These are phyloP conservation scores for Magnusiomyces sp. DNA, from an alignment of 1,139 yeast species.

Conservation along the genomic window DNA sequence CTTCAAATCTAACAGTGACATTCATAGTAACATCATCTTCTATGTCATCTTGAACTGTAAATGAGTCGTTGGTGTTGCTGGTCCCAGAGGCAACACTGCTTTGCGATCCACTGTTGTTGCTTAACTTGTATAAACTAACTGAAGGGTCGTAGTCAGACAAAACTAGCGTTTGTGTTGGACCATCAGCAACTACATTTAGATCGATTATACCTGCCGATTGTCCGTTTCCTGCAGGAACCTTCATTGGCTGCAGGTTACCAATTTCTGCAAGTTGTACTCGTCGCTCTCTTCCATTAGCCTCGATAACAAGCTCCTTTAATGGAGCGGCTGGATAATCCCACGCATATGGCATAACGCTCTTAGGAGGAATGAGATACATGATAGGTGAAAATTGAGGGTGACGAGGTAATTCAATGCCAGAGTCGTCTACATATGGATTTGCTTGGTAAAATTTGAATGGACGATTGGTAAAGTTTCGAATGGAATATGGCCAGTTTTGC, in stretches of 20 bases:
- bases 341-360: constrained; percentile 95
- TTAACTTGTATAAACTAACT: constrained; percentile 57
- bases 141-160: constrained; percentile 77
- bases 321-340: constrained; percentile 95
- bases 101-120: constrained; percentile 8
- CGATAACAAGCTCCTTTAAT: constrained; percentile 67
- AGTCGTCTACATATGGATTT: constrained; percentile 68
- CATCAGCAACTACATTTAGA: constrained; percentile 90
- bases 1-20: constrained; percentile 62
- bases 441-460: constrained; percentile 83
- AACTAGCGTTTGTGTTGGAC: constrained; percentile 83
- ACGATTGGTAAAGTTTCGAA: constrained; percentile 76
- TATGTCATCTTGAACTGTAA: constrained; percentile 47
- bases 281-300: constrained; percentile 64
- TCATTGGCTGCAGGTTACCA: constrained; percentile 83
- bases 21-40: constrained; percentile 48
- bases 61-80: constrained; percentile 10
- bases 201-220: constrained; percentile 51
- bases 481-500: constrained; percentile 85
- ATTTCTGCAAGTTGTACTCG: constrained; percentile 83
- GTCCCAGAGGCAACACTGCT: constrained; percentile 11
- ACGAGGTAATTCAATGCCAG: constrained; percentile 44
- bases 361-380: constrained; percentile 72
- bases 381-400: constrained; percentile 38
- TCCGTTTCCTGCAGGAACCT: constrained; percentile 35